phyloP scores from a whole-genome alignment of 2,329 filamentous ascomycete species.

The Phyllosticta citriasiana region DNA sequence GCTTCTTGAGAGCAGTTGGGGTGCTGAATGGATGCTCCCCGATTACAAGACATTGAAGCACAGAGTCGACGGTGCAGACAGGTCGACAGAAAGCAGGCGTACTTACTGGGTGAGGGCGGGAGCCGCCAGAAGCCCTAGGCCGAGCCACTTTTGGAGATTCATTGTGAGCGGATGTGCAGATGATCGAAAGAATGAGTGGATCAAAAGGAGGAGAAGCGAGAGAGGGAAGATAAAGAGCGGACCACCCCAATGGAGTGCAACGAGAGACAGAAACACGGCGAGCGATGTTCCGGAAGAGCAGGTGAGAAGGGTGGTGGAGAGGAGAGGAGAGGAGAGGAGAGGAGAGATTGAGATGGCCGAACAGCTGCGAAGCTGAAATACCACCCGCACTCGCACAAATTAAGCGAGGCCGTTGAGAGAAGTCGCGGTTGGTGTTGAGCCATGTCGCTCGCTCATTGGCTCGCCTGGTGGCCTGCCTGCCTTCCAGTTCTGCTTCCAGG shows the following conservation, averaged over 20 bases:
- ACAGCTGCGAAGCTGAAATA: not conserved
- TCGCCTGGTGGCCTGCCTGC: not conserved
- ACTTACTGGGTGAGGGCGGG: not conserved
- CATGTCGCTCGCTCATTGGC: not conserved
- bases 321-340: not conserved
- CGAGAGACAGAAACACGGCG: not conserved
- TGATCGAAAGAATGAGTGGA: not conserved
- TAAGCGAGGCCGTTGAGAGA: not conserved
- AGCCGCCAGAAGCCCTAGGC: not conserved
- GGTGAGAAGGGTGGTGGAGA: not conserved
- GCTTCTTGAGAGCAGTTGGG: too few species aligned
- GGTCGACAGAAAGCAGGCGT: not conserved
- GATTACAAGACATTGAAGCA: not conserved
- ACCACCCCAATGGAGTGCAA: not conserved
- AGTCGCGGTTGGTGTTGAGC: not conserved
- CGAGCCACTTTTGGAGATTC: not conserved
- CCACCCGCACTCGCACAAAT: not conserved
- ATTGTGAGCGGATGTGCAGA: not conserved
- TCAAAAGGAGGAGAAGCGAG: not conserved
- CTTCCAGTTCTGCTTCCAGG: not conserved
- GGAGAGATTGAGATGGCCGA: not conserved
- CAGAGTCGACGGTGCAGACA: too few species aligned
- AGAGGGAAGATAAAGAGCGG: not conserved
- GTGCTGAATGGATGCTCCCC: not conserved
- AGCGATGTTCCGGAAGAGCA: not conserved